These are phyloP conservation scores for Spinacia oleracea DNA, from an alignment of 179 eudicot genomes.

Conservation along the genomic window DNA sequence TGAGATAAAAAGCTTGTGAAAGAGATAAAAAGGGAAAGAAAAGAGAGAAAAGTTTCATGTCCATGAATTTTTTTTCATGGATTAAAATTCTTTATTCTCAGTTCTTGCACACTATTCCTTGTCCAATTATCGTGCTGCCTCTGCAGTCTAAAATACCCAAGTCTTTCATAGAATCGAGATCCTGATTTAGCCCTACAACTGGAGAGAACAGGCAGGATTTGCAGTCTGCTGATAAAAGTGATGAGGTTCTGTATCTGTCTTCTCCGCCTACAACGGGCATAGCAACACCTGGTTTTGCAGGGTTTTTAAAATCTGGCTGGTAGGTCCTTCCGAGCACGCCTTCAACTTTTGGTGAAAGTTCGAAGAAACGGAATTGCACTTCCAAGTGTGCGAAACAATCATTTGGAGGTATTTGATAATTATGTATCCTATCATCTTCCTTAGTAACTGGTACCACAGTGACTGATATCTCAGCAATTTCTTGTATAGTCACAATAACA, in stretches of 20 bases:
- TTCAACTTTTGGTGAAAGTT: constrained; percentile 47
- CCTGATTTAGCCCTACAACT: constrained; percentile 19
- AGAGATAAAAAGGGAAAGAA: not conserved
- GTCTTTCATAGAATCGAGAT: constrained; percentile 24
- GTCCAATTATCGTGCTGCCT: constrained; percentile 32
- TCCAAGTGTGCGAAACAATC: constrained; percentile 63
- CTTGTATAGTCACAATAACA: constrained; percentile 34
- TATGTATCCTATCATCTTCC: constrained; percentile 54
- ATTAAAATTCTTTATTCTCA: constrained; percentile 17
- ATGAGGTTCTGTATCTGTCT: constrained; percentile 48
- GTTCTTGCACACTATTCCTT: constrained; percentile 53
- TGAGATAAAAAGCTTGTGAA: not conserved
- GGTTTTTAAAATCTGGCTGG: constrained; percentile 55
- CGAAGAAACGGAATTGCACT: constrained; percentile 54
- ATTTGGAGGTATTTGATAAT: constrained; percentile 46
- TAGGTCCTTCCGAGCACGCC: constrained; percentile 67
- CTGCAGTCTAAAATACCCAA: constrained; percentile 43
- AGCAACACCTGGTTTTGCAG: constrained; percentile 52
- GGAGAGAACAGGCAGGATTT: constrained; percentile 43
- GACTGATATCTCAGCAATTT: constrained; percentile 43
- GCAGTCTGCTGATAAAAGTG: constrained; percentile 50
- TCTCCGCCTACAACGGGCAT: constrained; percentile 71
- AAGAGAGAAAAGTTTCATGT: not conserved
- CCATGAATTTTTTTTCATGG: not conserved
- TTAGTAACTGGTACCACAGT: constrained; percentile 51